Conservation (phyloP, 768 basidiomycete genomes). For the Mycena floridula region DNA sequence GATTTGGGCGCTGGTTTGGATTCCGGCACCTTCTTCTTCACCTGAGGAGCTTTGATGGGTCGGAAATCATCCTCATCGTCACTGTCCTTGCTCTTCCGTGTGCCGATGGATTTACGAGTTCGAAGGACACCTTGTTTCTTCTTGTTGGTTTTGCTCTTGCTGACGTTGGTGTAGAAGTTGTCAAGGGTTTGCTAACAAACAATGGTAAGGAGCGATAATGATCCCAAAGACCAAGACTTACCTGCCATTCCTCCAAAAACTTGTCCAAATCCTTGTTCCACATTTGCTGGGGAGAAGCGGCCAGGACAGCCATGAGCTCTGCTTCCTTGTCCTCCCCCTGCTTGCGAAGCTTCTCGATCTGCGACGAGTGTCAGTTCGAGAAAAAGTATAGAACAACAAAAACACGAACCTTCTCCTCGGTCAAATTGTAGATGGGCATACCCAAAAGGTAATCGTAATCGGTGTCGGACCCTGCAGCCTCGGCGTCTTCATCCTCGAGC, state of each 20-base stretch:
- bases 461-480: constrained; percentile 30
- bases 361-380: constrained; percentile 1
- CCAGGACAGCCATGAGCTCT: constrained; percentile 73
- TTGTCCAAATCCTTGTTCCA: constrained; percentile 88
- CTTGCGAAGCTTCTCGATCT: constrained; percentile 81
- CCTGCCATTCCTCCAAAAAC: constrained; percentile 84
- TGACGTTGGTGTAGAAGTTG: constrained; percentile 28
- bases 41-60: constrained; percentile 36
- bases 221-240: constrained; percentile 35
- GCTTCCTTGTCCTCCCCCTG: constrained; percentile 79
- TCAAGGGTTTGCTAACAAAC: constrained; percentile 15
- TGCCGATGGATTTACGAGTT: constrained; percentile 45
- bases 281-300: constrained; percentile 72
- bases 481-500: constrained; percentile 41
- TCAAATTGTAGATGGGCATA: constrained; percentile 95
- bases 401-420: constrained; percentile 75
- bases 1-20: not conserved
- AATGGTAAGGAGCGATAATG: too few relatives aligned
- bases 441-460: constrained; percentile 93
- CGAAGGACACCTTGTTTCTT: constrained; percentile 38
- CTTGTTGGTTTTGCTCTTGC: constrained; percentile 38
- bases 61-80: constrained; percentile 43
- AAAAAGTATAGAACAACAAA: not conserved
- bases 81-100: constrained; percentile 16
- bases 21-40: constrained; percentile 33